phyloP scores from a whole-genome alignment of 345 rosid species.

The Aegle marmelos region DNA sequence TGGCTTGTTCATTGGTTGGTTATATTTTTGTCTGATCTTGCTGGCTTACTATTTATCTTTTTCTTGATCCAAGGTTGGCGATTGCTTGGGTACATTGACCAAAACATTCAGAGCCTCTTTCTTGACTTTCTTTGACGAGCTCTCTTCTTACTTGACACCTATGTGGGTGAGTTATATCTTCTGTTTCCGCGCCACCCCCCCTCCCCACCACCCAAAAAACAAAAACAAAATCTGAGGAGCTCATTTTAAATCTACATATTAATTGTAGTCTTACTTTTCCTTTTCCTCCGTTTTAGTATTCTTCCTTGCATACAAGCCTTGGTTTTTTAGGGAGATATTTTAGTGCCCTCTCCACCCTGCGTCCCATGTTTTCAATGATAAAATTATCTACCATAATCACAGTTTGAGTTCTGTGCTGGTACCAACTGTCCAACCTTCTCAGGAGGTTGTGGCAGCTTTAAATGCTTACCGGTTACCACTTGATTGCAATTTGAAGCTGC shows the following conservation, averaged over 20 bases:
- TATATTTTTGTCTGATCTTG: conserved; percentile 1
- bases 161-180: conserved; percentile 59
- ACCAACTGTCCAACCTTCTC: background rate
- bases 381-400: background rate
- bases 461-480: background rate
- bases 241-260: background rate
- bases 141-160: conserved; percentile 63
- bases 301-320: background rate
- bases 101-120: conserved; percentile 62
- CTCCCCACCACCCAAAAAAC: no score
- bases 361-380: background rate
- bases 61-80: conserved; percentile 52
- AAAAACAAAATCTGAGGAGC: no score
- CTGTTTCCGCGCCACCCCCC: no score
- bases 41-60: conserved; percentile 8
- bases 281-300: background rate
- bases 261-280: background rate
- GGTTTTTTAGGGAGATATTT: background rate
- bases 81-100: conserved; percentile 63
- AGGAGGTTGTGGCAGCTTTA: background rate
- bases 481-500: background rate
- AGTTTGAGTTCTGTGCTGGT: background rate
- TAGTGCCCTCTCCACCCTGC: no score
- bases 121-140: conserved; percentile 60
- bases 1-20: background rate